A percentile compares a stretch with the other conserved stretches of the same genome.
These are phyloP conservation scores for Heterobasidion occidentale DNA, from an alignment of 1,284 basidiomycete genomes.

Conservation along the genomic window DNA sequence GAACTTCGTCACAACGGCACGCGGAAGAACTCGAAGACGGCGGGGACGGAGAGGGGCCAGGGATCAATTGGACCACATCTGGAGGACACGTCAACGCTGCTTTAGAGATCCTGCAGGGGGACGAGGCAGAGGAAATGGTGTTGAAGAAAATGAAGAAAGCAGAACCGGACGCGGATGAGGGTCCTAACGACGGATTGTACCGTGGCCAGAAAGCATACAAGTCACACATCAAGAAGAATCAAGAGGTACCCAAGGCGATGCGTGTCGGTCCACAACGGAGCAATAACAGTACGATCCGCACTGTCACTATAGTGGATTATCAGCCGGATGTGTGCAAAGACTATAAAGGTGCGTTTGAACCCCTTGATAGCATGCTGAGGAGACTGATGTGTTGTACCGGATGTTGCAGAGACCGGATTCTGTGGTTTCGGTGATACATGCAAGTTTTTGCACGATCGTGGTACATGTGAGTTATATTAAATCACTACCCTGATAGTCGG, in stretches of 20 bases:
- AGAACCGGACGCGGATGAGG: conserved; percentile 44
- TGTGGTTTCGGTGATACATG: conserved; percentile 99
- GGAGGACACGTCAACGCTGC: conserved; percentile 64
- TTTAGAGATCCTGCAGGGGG: conserved; percentile 69
- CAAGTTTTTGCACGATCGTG: conserved; percentile 89
- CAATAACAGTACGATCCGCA: conserved; percentile 81
- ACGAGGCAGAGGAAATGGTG: conserved; percentile 69
- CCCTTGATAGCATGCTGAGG: conserved; percentile 6
- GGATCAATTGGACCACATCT: conserved; percentile 71
- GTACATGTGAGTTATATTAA: conserved; percentile 57
- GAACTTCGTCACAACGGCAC: conserved; percentile 54
- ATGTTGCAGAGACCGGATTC: conserved; percentile 82
- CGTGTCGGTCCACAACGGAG: conserved; percentile 79
- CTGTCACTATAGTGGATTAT: conserved; percentile 95
- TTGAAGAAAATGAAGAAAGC: conserved; percentile 51
- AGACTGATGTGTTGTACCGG: conserved; percentile 10
- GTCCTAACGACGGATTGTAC: conserved; percentile 83
- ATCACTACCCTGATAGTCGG: conserved; percentile 7
- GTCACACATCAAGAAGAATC: conserved; percentile 75
- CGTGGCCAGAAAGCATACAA: conserved; percentile 80
- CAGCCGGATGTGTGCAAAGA: conserved; percentile 99
- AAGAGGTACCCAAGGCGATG: conserved; percentile 84
- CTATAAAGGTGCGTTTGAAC: conserved; percentile 75
- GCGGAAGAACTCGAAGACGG: conserved; percentile 29
- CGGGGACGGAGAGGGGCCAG: conserved; percentile 53